Evolutionary conservation across 352 stramenopile genomes (phyloP).

Genomic region (Globisporangium nodosum): DNA sequence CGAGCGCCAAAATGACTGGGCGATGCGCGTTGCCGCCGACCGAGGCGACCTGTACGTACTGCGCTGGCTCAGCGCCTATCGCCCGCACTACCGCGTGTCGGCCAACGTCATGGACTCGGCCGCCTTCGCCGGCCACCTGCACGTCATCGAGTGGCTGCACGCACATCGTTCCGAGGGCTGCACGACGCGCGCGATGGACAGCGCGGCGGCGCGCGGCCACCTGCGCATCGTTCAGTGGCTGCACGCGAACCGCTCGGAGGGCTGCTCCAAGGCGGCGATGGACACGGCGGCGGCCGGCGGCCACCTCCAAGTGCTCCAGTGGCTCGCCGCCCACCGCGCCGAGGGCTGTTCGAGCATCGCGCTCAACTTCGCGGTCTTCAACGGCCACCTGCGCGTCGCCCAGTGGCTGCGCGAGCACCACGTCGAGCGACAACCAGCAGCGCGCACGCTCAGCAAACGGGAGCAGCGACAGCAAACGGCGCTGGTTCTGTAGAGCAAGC

Average conservation of each 20-base stretch:
- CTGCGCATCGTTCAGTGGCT: slow-evolving; percentile 68
- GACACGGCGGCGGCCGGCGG: slow-evolving; percentile 63
- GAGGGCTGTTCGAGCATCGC: slow-evolving; percentile 69
- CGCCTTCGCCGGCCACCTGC: slow-evolving; percentile 55
- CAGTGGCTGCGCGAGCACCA: slow-evolving; percentile 45
- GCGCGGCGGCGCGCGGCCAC: slow-evolving; percentile 60
- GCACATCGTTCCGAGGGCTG: slow-evolving; percentile 61
- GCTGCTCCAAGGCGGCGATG: slow-evolving; percentile 68
- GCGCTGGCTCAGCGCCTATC: slow-evolving; percentile 58
- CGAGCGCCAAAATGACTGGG: slow-evolving; percentile 55
- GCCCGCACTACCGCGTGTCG: slow-evolving; percentile 43
- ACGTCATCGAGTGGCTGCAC: slow-evolving; percentile 74
- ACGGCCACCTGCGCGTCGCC: slow-evolving; percentile 59
- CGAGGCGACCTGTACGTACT: slow-evolving; percentile 51
- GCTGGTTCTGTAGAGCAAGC: slow-evolving; percentile 1
- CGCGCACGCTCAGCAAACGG: not conserved
- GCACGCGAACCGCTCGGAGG: slow-evolving; percentile 52
- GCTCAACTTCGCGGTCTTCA: slow-evolving; percentile 59
- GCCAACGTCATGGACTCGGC: slow-evolving; percentile 77
- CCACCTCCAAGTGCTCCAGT: slow-evolving; percentile 61
- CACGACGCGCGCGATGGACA: slow-evolving; percentile 69
- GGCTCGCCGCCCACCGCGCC: slow-evolving; percentile 47
- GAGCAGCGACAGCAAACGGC: not conserved
- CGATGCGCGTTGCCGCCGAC: slow-evolving; percentile 61
- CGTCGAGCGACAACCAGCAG: not conserved